Base-by-base conservation (phyloP, 768 basidiomycete species). In the Kwoniella sp. region DNA sequence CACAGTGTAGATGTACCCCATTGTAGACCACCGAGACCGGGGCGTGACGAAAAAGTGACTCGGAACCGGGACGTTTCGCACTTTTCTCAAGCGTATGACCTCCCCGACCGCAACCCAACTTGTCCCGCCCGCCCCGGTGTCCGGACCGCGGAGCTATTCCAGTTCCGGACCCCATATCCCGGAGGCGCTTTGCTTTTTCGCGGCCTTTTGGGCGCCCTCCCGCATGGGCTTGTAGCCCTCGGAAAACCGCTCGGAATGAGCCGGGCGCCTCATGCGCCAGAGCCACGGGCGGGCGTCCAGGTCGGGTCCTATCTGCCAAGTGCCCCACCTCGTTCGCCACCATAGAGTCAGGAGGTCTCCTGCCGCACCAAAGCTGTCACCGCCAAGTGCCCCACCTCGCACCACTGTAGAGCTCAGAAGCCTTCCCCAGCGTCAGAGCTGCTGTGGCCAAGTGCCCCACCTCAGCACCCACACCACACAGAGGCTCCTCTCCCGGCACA, bases 1-100 rank as follows among this genome's bases (percentile, higher is more conserved):
- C 25, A 34, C 59, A 61, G 48, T 53, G 59, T 5, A 61, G 29
- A 26, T 23, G 45, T 52, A 61, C 59, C 59, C 59, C 59, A 37
- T 53, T 34, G 30, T 30, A 29, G 9, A 47, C 30, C 29, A 12
- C 58, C 2, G 20, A 20, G 28, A 50, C 8, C 29, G 26, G n/a
- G 23, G 0, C n/a, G 31, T n/a, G 28, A 28, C 58, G 29, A 38
- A 38, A 61, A 52, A 51, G 34, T 53, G 50, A 34, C 34, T n/a
- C 30, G 28, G 51, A 26, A 30, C n/a, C 59, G 20, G 50, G 17
- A 25, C 48, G 59, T 29, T 11, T 31, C 17, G 2, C 7, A n/a
- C 28, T n/a, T 30, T 61, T 25, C 59, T 20, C 30, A 25, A 37
- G 23, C 59, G 59, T 23, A 2, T 30, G 22, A 30, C 48, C 28